Evolutionary conservation across 2,329 filamentous ascomycete genomes (phyloP).

Genomic region (Fusarium miscanthi): DNA sequence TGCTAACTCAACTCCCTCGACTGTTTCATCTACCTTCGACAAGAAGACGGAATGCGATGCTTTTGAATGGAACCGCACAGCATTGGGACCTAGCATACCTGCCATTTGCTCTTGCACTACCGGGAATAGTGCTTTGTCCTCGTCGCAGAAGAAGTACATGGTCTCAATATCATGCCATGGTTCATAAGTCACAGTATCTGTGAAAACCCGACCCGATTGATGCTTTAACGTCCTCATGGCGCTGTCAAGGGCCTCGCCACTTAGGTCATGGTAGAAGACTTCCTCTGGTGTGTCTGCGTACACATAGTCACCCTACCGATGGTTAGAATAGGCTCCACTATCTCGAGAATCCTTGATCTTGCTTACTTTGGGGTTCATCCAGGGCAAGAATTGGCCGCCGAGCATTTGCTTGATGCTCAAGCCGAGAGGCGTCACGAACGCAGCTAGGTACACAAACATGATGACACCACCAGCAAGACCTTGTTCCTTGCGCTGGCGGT

Average conservation of each 20-base stretch:
- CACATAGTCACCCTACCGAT: constrained; percentile 20
- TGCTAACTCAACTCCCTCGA: constrained; percentile 30
- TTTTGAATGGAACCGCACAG: constrained; percentile 3
- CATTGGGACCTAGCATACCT: constrained; percentile 4
- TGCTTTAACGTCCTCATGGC: constrained; percentile 23
- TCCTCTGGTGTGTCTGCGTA: constrained; percentile 16
- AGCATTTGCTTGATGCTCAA: constrained; percentile 43
- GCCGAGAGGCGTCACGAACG: constrained; percentile 48
- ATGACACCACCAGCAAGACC: constrained; percentile 54
- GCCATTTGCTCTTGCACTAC: constrained; percentile 39
- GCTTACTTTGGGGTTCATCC: constrained; percentile 45
- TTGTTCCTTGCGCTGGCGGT: constrained; percentile 46
- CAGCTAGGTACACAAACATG: constrained; percentile 50
- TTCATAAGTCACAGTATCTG: constrained; percentile 39
- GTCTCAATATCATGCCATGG: constrained; percentile 46
- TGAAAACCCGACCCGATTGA: constrained; percentile 32
- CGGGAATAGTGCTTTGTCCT: constrained; percentile 41
- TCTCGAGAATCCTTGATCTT: rapidly evolving
- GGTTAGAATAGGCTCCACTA: neutral
- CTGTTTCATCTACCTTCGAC: constrained; percentile 23
- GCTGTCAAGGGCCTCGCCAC: constrained; percentile 12
- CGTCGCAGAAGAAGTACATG: constrained; percentile 41
- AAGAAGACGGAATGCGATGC: constrained; percentile 34
- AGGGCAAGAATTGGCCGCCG: constrained; percentile 41
- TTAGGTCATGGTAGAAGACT: constrained; percentile 45